Percentiles rank a stretch among this genome's conserved stretches.
phyloP scores from a whole-genome alignment of 495 filamentous ascomycete genomes.

The Penicillium cataractarum region DNA sequence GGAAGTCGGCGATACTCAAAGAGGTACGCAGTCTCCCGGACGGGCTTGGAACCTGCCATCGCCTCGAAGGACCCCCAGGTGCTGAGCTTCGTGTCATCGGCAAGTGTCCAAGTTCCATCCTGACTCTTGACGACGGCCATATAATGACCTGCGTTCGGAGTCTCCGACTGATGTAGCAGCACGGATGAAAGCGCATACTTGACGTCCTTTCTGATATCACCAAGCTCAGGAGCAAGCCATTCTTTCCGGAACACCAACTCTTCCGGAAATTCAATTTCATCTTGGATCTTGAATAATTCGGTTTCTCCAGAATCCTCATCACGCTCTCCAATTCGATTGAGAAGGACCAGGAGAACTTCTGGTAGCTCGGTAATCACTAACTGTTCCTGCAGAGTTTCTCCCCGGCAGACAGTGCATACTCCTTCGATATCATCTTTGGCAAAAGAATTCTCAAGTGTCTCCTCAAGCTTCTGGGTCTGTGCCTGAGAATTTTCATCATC shows the following conservation, averaged over 20 bases:
- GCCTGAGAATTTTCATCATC: not conserved
- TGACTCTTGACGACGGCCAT: conserved; percentile 27
- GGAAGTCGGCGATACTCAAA: conserved; percentile 30
- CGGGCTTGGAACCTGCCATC: not conserved
- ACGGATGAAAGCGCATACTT: conserved; percentile 35
- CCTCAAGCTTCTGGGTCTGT: too few species aligned
- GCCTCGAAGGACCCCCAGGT: not conserved
- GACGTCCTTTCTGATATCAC: not conserved
- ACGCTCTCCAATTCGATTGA: conserved; percentile 12
- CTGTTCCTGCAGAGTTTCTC: not conserved
- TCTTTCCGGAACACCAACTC: not conserved
- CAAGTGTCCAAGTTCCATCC: conserved; percentile 26
- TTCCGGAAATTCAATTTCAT: not conserved
- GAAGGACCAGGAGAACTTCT: conserved; percentile 19
- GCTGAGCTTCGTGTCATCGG: conserved; percentile 26
- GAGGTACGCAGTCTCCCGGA: conserved; percentile 17
- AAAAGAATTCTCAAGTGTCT: not conserved
- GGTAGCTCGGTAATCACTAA: conserved; percentile 6
- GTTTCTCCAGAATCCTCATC: not conserved
- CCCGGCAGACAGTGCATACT: not conserved
- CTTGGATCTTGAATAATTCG: not conserved
- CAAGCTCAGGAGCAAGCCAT: conserved; percentile 7
- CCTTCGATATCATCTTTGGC: not conserved
- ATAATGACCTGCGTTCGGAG: conserved; percentile 34
- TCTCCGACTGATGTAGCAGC: conserved; percentile 26